A percentile compares a stretch with the other conserved stretches of the same genome.
Evolutionary conservation across 1,284 basidiomycete genomes (phyloP).

Genomic region (Xerocomus subilludens): DNA sequence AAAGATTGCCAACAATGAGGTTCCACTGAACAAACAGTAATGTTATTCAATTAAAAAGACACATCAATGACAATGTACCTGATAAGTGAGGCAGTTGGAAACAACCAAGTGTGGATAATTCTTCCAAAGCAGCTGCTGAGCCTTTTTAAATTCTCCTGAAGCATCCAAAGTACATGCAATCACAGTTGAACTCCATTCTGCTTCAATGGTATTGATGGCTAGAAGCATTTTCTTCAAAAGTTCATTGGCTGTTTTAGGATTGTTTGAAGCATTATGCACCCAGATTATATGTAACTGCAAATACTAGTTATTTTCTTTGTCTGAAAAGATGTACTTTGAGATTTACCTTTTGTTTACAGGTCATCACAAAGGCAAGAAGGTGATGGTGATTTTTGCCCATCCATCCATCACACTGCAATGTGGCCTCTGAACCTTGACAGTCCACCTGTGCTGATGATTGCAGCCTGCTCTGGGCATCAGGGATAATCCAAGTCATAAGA

Average conservation of each 20-base stretch:
- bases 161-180: slow-evolving; percentile 27
- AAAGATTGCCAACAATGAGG: slow-evolving; percentile 12
- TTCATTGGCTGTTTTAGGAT: slow-evolving; percentile 21
- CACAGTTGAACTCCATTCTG: slow-evolving; percentile 18
- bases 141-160: not conserved
- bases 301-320: too few species aligned
- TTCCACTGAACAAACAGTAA: slow-evolving; percentile 1
- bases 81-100: slow-evolving; percentile 28
- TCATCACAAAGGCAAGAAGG: too few species aligned
- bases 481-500: too few species aligned
- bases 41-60: too few species aligned
- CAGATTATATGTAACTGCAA: slow-evolving; percentile 20
- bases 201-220: slow-evolving; percentile 13
- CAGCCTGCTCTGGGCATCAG: too few species aligned
- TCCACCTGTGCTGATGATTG: too few species aligned
- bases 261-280: slow-evolving; percentile 26
- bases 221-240: slow-evolving; percentile 19
- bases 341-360: too few species aligned
- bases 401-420: too few species aligned
- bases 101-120: slow-evolving; percentile 25
- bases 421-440: too few species aligned
- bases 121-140: not conserved
- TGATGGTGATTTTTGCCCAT: too few species aligned
- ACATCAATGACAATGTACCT: slow-evolving; percentile 15
- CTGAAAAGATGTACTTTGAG: too few species aligned